Percentiles rank a stretch among this genome's conserved stretches.
Conservation (phyloP, 2,329 filamentous ascomycete genomes). For the Didymella keratinophila region DNA sequence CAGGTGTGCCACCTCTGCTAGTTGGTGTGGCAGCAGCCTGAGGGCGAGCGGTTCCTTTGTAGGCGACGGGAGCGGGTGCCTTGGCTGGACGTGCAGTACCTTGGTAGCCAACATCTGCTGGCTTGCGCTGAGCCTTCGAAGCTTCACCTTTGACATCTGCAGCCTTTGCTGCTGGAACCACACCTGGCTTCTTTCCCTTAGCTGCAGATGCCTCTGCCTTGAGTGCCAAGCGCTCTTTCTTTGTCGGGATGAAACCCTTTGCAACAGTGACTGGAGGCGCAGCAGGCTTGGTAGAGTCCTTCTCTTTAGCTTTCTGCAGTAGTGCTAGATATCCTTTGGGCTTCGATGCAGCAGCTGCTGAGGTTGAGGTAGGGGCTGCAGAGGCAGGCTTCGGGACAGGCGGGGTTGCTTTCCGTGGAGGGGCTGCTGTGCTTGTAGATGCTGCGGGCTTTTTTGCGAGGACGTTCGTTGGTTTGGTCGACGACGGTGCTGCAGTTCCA, state of each 20-base stretch:
- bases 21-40: slow-evolving; percentile 31
- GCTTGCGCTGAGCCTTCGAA: slow-evolving; percentile 48
- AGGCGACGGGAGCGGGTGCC: slow-evolving; percentile 44
- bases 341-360: slow-evolving; percentile 54
- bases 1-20: slow-evolving; percentile 36
- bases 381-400: slow-evolving; percentile 32
- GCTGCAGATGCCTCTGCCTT: slow-evolving; percentile 55
- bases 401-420: slow-evolving; percentile 31
- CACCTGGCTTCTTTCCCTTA: slow-evolving; percentile 46
- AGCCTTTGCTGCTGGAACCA: slow-evolving; percentile 19
- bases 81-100: slow-evolving; percentile 57
- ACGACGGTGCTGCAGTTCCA: slow-evolving; percentile 46
- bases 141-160: slow-evolving; percentile 37
- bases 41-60: slow-evolving; percentile 50
- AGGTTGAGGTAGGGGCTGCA: slow-evolving; percentile 32
- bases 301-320: slow-evolving; percentile 73
- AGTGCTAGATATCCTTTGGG: slow-evolving; percentile 81
- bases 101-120: slow-evolving; percentile 54
- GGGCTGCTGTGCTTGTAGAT: slow-evolving; percentile 25
- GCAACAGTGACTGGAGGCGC: slow-evolving; percentile 77
- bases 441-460: slow-evolving; percentile 37
- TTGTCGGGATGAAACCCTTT: slow-evolving; percentile 63
- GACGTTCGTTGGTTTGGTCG: slow-evolving; percentile 33
- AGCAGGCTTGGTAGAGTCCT: slow-evolving; percentile 54
- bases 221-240: slow-evolving; percentile 61